phyloP scores from a whole-genome alignment of 2,329 filamentous ascomycete genomes.

The Nemania abortiva region DNA sequence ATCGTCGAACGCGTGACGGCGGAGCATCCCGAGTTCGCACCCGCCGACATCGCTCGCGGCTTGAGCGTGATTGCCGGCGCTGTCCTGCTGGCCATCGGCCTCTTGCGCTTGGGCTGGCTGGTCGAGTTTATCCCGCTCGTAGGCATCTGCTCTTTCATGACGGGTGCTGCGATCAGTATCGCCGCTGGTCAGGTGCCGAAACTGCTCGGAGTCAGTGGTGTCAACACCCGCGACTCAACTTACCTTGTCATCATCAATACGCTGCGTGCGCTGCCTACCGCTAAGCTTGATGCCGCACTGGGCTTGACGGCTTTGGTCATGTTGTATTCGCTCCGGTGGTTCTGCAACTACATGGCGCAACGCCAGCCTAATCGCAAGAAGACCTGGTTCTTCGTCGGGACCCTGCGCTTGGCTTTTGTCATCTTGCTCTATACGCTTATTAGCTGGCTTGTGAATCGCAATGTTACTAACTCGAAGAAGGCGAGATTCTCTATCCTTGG shows the following conservation, averaged over 20 bases:
- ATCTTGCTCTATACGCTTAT: constrained; percentile 84
- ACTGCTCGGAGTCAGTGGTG: constrained; percentile 62
- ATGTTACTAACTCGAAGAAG: constrained; percentile 62
- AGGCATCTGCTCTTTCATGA: constrained; percentile 67
- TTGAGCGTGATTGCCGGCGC: constrained; percentile 62
- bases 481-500: constrained; percentile 74
- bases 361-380: constrained; percentile 75
- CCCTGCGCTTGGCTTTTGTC: constrained; percentile 82
- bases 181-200: constrained; percentile 63
- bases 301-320: constrained; percentile 76
- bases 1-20: constrained; percentile 58
- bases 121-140: constrained; percentile 67
- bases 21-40: constrained; percentile 54
- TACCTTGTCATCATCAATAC: constrained; percentile 66
- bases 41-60: constrained; percentile 61
- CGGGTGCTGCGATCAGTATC: constrained; percentile 65
- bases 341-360: constrained; percentile 73
- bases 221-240: constrained; percentile 63
- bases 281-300: constrained; percentile 77
- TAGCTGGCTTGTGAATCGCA: constrained; percentile 76
- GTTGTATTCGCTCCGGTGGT: constrained; percentile 74
- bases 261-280: constrained; percentile 59
- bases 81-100: constrained; percentile 63
- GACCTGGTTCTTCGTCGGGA: constrained; percentile 82
- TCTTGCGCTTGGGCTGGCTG: constrained; percentile 65